These are phyloP conservation scores for Asterella californica DNA, from an alignment of 225 moss, liverwort and hornwort species.

Conservation along the genomic window DNA sequence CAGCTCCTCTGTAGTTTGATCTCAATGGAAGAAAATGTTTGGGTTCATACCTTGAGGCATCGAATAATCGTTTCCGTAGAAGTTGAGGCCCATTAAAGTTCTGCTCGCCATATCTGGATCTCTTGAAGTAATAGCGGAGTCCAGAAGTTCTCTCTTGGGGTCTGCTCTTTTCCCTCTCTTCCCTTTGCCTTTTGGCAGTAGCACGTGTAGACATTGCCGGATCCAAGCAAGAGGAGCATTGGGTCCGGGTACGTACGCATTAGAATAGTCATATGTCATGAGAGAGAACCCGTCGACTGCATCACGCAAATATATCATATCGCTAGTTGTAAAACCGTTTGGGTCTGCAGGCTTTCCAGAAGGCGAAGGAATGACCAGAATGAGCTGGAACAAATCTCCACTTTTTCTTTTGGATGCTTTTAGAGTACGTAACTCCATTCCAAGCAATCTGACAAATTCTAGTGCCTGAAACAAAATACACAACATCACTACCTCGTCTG, in stretches of 20 bases:
- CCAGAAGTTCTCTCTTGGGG: background rate
- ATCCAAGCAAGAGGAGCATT: conserved; percentile 92
- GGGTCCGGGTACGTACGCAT: conserved; percentile 74
- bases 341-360: conserved; percentile 50
- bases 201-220: conserved; percentile 45
- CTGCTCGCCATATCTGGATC: conserved; percentile 24
- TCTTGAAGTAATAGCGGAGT: conserved; percentile 5
- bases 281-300: conserved; percentile 82
- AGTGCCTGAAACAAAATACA: conserved; percentile 52
- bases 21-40: background rate
- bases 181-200: conserved; percentile 30
- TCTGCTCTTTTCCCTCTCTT: background rate
- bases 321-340: conserved; percentile 52
- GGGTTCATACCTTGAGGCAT: conserved; percentile 64
- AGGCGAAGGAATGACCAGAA: conserved; percentile 77
- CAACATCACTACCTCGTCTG: background rate
- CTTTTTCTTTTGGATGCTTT: conserved; percentile 45
- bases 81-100: conserved; percentile 73
- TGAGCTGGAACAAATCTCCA: conserved; percentile 49
- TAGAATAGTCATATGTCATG: conserved; percentile 95
- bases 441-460: conserved; percentile 76
- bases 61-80: conserved; percentile 84
- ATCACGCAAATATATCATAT: conserved; percentile 56
- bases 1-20: too few species aligned
- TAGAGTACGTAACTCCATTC: conserved; percentile 57